A percentile compares a stretch with the other conserved stretches of the same genome.
Evolutionary conservation across 169 alveolate species (phyloP).

Genomic region (Plasmodium inui): DNA sequence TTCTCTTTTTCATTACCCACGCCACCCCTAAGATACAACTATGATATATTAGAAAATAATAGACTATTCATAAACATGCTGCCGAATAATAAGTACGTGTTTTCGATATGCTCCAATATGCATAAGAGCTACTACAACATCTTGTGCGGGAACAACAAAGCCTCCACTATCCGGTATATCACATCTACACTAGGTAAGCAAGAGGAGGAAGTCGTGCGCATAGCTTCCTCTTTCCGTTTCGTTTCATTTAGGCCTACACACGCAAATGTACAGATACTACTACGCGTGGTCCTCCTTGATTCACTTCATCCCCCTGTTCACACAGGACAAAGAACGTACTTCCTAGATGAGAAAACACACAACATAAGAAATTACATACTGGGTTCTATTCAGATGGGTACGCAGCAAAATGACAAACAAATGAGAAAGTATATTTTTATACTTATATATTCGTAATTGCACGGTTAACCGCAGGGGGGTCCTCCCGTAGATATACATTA

Average conservation of each 20-base stretch:
- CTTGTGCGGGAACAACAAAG: constrained; percentile 45
- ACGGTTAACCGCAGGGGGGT: not conserved
- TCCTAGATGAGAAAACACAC: constrained; percentile 5
- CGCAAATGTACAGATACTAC: not conserved
- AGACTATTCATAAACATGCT: constrained; percentile 34
- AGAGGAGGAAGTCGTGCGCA: not conserved
- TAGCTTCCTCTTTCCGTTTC: not conserved
- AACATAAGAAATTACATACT: constrained; percentile 39
- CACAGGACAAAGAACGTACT: constrained; percentile 38
- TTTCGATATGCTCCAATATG: constrained; percentile 65
- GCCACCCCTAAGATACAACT: constrained; percentile 23
- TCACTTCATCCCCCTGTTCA: not conserved
- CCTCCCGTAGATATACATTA: not conserved
- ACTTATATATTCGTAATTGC: not conserved
- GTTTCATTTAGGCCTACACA: not conserved
- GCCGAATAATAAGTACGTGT: constrained; percentile 51
- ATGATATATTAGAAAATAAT: constrained; percentile 61
- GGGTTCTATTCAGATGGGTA: constrained; percentile 70
- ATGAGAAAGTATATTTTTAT: not conserved
- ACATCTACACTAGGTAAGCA: constrained; percentile 67
- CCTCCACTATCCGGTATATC: constrained; percentile 47
- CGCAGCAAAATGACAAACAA: not conserved
- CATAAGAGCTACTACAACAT: constrained; percentile 53
- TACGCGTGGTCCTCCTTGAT: not conserved
- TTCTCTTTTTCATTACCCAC: not conserved